Base-by-base conservation (phyloP, 768 basidiomycete species). In the Lentinula sp. region DNA sequence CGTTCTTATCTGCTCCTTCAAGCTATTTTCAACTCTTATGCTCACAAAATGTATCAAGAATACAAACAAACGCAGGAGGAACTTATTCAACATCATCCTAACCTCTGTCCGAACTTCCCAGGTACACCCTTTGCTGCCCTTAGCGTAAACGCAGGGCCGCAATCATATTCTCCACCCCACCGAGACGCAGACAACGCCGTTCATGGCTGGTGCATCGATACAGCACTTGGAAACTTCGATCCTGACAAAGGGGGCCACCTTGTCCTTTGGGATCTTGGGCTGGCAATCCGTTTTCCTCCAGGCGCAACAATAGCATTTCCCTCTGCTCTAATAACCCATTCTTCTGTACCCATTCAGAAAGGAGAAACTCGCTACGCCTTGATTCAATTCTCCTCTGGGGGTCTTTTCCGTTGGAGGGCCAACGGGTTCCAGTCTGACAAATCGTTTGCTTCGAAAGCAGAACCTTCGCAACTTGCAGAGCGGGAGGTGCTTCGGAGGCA, bases 101-200 rank as follows among this genome's bases (percentile, higher is more conserved):
- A 39, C 6, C 61, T 66, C 5, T 8, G 10, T 2, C 53, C 53
- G 10, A 62, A 64, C 50, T 61, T 70, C 59, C 1, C 28, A 6
- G 65, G 65, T 16, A 64, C 60, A 2, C 32, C 70, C 0, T 74
- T 71, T 18, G 60, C 68, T 0, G 53, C 62, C 0, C n/a, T 40
- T 0, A 69, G 65, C 0, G 68, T 74, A 61, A 73, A 74, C 55
- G 57, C 70, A 2, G 69, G 68, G 0, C 59, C 59, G 0, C 32
- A 34, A 0, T 62, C 61, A 0, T 18, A 63, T 0, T 65, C 65
- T 0, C 4, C n/a, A 0, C 50, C 59, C 0, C 70, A 73, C 13
- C 57, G 55, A 0, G 71, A 74, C 32, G 31, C 7, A 23, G 48
- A 9, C 0, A 73, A 73, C 18, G 32, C 68, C 1, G 59, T 67